Evolutionary conservation across 768 basidiomycete genomes (phyloP), one percentile per base, ranked within the genome.

Genomic region (Kockovaella imperatae): DNA sequence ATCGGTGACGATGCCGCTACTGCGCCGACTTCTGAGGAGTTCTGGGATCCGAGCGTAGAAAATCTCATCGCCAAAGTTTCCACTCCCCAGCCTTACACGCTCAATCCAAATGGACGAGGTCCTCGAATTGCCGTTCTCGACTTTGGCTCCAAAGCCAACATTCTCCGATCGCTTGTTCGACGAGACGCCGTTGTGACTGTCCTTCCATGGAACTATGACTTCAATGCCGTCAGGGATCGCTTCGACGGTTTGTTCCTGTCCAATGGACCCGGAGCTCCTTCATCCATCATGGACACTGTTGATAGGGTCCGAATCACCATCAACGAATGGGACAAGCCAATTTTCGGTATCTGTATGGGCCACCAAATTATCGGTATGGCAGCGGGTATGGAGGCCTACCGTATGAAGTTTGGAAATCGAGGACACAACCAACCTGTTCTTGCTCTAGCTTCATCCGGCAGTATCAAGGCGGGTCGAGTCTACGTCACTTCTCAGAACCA

Each of bases 301-400:
- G 63, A 82, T 48, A 80, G 84, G 53, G 79, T 97, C 36, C 80
- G 87, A 58, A 78, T 78, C 62, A 93, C 89, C 10, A 72, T 99
- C 42, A 61, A 77, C 26, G 87, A 91, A 72, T 97, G 93, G 93
- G 74, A 81, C 67, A 87, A 82, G 68, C 95, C 95, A 10, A 78
- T 97, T 32, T 97, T 97, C 58, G 95, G 95, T 45, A 91, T 99
- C 58, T 99, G 95, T 73, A 97, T 99, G 95, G 95, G 93, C 42
- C 88, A 97, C 69, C 93, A 97, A 73, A 79, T 99, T 59, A 86
- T 99, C 58, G 95, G 93, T 41, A 86, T 99, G 78, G 95, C 93
- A 23, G 93, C 90, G 20, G 93, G 95, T 18, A 72, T 96, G 45
- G 91, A 95, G 58, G 88, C 91, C 17, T 96, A 97, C 72, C 79